A percentile compares a stretch with the other conserved stretches of the same genome.
These are phyloP conservation scores for Aspergillus sp. DNA, from an alignment of 2,329 filamentous ascomycete species.

Conservation along the genomic window DNA sequence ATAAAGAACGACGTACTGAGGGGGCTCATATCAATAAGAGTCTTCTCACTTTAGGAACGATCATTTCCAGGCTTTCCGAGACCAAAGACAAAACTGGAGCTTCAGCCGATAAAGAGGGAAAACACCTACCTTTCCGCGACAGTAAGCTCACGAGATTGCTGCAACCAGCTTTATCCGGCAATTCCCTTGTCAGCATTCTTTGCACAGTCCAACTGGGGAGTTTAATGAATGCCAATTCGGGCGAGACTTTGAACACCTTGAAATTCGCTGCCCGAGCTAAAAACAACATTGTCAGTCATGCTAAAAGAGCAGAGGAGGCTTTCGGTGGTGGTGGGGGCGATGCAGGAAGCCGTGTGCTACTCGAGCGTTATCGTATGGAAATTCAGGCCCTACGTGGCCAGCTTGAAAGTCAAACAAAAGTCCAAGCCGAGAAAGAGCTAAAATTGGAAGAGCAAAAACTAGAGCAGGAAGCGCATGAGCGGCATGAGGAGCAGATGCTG, in stretches of 20 bases:
- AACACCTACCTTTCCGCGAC: constrained; percentile 94
- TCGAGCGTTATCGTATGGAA: constrained; percentile 92
- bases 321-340: constrained; percentile 74
- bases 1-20: constrained; percentile 89
- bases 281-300: constrained; percentile 97
- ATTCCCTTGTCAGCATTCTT: constrained; percentile 93
- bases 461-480: constrained; percentile 76
- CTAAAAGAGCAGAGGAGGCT: constrained; percentile 90
- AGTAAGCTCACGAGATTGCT: constrained; percentile 93
- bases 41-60: constrained; percentile 87
- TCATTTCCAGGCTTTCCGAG: constrained; percentile 89
- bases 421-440: constrained; percentile 59
- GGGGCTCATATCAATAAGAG: constrained; percentile 99
- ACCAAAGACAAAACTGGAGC: constrained; percentile 79
- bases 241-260: constrained; percentile 90
- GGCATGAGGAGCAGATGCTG: constrained; percentile 95
- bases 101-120: constrained; percentile 74
- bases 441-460: constrained; percentile 71
- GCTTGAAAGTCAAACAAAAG: constrained; percentile 77
- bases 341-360: constrained; percentile 77
- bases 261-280: constrained; percentile 97
- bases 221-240: constrained; percentile 70
- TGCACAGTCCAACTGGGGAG: constrained; percentile 93
- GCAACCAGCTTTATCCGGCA: constrained; percentile 87
- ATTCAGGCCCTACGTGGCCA: constrained; percentile 79